Conservation (phyloP, 108 stramenopile species). For the Skeletonema grethae region DNA sequence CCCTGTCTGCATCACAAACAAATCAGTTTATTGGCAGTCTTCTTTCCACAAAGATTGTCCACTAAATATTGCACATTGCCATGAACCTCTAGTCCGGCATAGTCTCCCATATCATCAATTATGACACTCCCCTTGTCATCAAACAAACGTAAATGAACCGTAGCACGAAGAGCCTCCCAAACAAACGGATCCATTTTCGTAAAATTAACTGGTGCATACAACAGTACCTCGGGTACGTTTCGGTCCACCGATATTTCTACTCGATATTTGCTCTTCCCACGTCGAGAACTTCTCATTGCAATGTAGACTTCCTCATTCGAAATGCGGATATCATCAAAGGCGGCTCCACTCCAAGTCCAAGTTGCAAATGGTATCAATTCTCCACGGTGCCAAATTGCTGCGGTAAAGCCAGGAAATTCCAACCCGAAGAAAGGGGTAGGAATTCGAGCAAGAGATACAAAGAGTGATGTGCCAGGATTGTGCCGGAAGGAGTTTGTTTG, state of each 20-base stretch:
- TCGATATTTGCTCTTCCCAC: conserved; percentile 7
- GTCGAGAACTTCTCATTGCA: conserved; percentile 17
- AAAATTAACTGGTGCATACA: conserved; percentile 42
- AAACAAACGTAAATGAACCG: conserved; percentile 24
- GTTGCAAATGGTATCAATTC: conserved; percentile 39
- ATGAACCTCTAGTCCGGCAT: conserved; percentile 38
- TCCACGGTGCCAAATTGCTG: conserved; percentile 31
- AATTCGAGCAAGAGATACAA: conserved; percentile 40
- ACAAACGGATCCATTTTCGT: conserved; percentile 40
- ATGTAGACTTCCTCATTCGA: conserved; percentile 30
- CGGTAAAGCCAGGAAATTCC: conserved; percentile 39
- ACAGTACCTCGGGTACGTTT: conserved; percentile 26
- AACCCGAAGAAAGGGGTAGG: conserved; percentile 26
- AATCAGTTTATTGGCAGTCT: conserved; percentile 13
- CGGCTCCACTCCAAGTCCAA: conserved; percentile 32
- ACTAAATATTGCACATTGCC: conserved; percentile 35
- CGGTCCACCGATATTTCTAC: conserved; percentile 33
- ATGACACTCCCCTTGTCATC: conserved; percentile 14
- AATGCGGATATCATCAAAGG: conserved; percentile 33
- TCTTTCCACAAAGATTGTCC: conserved; percentile 30
- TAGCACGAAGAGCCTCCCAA: conserved; percentile 29
- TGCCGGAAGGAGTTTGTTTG: conserved; percentile 40
- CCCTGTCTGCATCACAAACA: conserved; percentile 26
- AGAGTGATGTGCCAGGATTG: conserved; percentile 41
- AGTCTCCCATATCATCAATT: conserved; percentile 34